Evolutionary conservation across 1,284 basidiomycete genomes (phyloP), one percentile per base, ranked within the genome.

Genomic region (Ceratobasidium theobromae): DNA sequence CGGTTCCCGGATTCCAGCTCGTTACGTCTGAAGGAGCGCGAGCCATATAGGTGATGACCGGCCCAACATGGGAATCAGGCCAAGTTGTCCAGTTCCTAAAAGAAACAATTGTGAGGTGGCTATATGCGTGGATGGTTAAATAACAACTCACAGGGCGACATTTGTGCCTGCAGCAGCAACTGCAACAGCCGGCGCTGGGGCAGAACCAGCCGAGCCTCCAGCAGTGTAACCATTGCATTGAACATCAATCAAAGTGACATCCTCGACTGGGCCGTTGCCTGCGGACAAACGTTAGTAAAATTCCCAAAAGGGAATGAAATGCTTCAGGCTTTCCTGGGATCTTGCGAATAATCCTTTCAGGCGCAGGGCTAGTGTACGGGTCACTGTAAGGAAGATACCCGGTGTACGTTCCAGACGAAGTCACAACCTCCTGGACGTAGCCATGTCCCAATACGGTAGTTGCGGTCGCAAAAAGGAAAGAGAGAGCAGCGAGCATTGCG

Each of bases 31-130:
- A 55, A 2, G 81, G 80, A 3, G 78, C 80, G n/a, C 74, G 73
- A 14, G 80, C 79, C 73, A 82, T 75, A 70, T 82, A 82, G 1
- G 80, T 82, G 70, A 82, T 79, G 69, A 82, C 74, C 0, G 80
- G 80, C 3, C 81, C 79, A 27, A 67, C 25, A 33, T 71, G 70
- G 21, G 38, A 65, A 38, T 66, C 57, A 11, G 70, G 81, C 81
- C 82, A 83, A 3, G 78, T 75, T 0, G 81, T 82, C 81, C 81
- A 82, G 72, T 81, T 80, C 23, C 58, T 64, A 16, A 16, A 25
- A 4, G 32, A 11, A 45, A 6, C 43, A 8, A 16, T 8, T 45
- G 12, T 14, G 18, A 11, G 6, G 8, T 45, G 6, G 43, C 43
- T 45, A 21, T 11, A 21, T 11, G 18, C 18, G 18, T 21, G 43